Conservation (phyloP, 352 stramenopile species). For the Phytopythium chamaehyphon region DNA sequence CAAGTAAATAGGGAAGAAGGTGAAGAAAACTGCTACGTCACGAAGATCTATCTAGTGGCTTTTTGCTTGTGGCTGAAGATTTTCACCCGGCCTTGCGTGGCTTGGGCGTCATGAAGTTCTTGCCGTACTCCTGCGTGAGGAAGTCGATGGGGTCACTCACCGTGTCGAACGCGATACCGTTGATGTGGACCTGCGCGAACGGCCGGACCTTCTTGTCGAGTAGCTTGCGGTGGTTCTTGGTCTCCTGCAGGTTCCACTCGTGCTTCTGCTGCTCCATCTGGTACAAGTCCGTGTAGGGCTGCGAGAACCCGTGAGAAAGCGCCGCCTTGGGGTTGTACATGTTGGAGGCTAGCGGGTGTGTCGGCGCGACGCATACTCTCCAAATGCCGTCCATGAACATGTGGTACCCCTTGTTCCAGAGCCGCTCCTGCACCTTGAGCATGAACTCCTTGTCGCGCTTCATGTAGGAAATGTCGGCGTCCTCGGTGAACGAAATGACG, state of each 20-base stretch:
- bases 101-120: constrained; percentile 24
- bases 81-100: not conserved
- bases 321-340: constrained; percentile 23
- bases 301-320: constrained; percentile 7
- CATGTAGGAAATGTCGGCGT: constrained; percentile 42
- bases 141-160: constrained; percentile 30
- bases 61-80: too few species aligned
- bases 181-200: constrained; percentile 22
- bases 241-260: constrained; percentile 9
- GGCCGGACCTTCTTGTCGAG: constrained; percentile 17
- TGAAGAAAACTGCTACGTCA: too few species aligned
- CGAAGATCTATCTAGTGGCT: too few species aligned
- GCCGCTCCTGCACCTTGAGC: constrained; percentile 11
- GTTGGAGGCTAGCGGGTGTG: constrained; percentile 26
- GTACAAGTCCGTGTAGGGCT: constrained; percentile 45
- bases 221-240: constrained; percentile 5
- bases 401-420: constrained; percentile 41
- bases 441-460: constrained; percentile 9
- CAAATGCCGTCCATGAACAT: constrained; percentile 36
- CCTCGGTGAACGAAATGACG: constrained; percentile 52
- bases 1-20: too few species aligned
- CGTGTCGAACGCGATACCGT: constrained; percentile 32
- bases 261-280: constrained; percentile 15
- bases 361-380: constrained; percentile 37
- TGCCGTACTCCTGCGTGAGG: constrained; percentile 22